These are phyloP conservation scores for Neoboletus magnificus DNA, from an alignment of 768 basidiomycete species.

Conservation along the genomic window DNA sequence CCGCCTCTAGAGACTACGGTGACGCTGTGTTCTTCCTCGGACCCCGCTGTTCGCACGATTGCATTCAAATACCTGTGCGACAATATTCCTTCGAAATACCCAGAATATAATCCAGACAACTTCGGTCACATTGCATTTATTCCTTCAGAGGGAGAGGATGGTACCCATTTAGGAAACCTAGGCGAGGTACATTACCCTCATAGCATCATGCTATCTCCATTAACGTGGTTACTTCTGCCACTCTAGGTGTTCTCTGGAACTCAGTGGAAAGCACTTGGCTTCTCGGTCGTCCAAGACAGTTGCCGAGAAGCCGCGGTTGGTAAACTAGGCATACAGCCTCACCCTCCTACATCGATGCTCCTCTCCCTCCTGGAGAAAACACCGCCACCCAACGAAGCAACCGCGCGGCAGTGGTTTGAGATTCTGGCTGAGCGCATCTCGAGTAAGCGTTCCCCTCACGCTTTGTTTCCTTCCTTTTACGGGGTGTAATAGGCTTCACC, in stretches of 20 bases:
- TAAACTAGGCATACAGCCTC: slow-evolving; percentile 66
- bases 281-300: slow-evolving; percentile 57
- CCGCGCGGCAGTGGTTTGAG: slow-evolving; percentile 66
- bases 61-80: slow-evolving; percentile 85
- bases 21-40: slow-evolving; percentile 58
- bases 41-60: slow-evolving; percentile 46
- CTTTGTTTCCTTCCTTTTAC: slow-evolving; percentile 2
- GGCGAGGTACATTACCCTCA: slow-evolving; percentile 47
- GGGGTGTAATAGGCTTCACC: slow-evolving; percentile 49
- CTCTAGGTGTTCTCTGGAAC: slow-evolving; percentile 64
- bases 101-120: slow-evolving; percentile 51
- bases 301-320: slow-evolving; percentile 48
- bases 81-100: slow-evolving; percentile 60
- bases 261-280: slow-evolving; percentile 75
- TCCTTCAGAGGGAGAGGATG: slow-evolving; percentile 59
- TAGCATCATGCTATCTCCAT: neutral
- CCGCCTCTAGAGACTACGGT: slow-evolving; percentile 69
- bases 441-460: slow-evolving; percentile 38
- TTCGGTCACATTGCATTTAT: slow-evolving; percentile 70
- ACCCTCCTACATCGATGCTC: slow-evolving; percentile 64
- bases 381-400: slow-evolving; percentile 52
- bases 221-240: neutral
- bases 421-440: slow-evolving; percentile 60
- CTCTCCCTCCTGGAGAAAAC: slow-evolving; percentile 54
- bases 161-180: slow-evolving; percentile 55